Conservation (phyloP, 2,329 filamentous ascomycete species). For the Alternaria viburni region DNA sequence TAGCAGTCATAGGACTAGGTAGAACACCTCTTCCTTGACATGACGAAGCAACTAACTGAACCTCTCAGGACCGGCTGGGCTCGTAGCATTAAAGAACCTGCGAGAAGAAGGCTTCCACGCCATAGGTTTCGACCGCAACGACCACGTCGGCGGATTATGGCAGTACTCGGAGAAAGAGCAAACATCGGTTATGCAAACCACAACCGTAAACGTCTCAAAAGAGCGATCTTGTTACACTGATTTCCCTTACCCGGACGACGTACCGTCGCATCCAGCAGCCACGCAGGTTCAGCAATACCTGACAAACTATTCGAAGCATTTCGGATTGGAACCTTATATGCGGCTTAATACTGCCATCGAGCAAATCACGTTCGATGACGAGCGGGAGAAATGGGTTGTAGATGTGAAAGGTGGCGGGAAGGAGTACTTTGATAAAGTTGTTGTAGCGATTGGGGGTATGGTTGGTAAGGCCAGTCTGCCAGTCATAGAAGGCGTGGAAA, state of each 20-base stretch:
- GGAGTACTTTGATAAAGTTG: slow-evolving; percentile 27
- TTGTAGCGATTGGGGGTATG: slow-evolving; percentile 30
- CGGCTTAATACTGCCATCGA: slow-evolving; percentile 18
- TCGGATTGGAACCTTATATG: slow-evolving; percentile 20
- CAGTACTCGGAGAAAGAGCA: slow-evolving; percentile 27
- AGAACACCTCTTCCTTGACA: not conserved
- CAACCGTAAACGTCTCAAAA: slow-evolving; percentile 29
- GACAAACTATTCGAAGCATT: slow-evolving; percentile 22
- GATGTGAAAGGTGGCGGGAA: slow-evolving; percentile 2
- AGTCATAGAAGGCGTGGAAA: slow-evolving; percentile 20
- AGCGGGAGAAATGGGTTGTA: slow-evolving; percentile 19
- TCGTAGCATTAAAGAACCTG: slow-evolving; percentile 26
- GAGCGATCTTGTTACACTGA: slow-evolving; percentile 33
- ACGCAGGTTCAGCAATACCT: slow-evolving; percentile 31
- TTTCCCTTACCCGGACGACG: slow-evolving; percentile 21
- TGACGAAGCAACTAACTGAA: not conserved
- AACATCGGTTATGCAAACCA: slow-evolving; percentile 28
- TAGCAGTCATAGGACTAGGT: slow-evolving; percentile 24
- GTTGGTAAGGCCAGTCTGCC: slow-evolving; percentile 24
- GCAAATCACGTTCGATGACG: slow-evolving; percentile 18
- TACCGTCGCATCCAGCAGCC: slow-evolving; percentile 24
- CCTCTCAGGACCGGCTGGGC: slow-evolving; percentile 14
- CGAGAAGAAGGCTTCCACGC: slow-evolving; percentile 28
- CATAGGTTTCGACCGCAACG: slow-evolving; percentile 27
- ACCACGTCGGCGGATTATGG: slow-evolving; percentile 32